Conservation (phyloP, 2,329 filamentous ascomycete species). For the Paraphaeosphaeria minitans region DNA sequence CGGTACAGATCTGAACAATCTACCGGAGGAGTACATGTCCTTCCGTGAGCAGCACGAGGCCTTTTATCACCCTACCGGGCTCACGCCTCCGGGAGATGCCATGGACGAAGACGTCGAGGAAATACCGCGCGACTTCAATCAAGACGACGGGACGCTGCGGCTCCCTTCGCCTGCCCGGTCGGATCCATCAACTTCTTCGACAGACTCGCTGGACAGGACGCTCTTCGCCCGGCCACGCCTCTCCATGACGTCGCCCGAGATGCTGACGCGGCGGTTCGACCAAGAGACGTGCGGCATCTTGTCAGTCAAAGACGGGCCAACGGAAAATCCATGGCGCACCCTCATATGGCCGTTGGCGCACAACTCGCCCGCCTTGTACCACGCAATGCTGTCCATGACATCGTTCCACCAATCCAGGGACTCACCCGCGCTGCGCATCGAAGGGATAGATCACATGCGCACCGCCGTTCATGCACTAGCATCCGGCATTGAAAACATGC, state of each 20-base stretch:
- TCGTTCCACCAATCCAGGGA: conserved; percentile 70
- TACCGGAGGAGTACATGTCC: conserved; percentile 45
- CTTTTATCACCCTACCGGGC: conserved; percentile 39
- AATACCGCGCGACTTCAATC: conserved; percentile 52
- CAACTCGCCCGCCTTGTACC: conserved; percentile 67
- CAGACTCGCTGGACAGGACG: conserved; percentile 27
- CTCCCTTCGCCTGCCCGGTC: conserved; percentile 45
- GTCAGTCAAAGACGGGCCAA: conserved; percentile 71
- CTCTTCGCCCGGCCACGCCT: conserved; percentile 55
- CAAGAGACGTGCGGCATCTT: conserved; percentile 71
- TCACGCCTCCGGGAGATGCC: conserved; percentile 35
- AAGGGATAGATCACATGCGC: conserved; percentile 73
- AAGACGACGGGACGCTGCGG: conserved; percentile 45
- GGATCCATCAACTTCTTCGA: conserved; percentile 42
- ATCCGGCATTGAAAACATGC: conserved; percentile 66
- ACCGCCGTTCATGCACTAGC: conserved; percentile 64
- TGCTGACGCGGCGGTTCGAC: conserved; percentile 67
- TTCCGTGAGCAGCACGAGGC: conserved; percentile 43
- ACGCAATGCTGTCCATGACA: conserved; percentile 71
- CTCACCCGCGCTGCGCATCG: conserved; percentile 60
- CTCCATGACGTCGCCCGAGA: conserved; percentile 60
- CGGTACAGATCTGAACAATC: conserved; percentile 53
- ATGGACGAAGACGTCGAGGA: conserved; percentile 61
- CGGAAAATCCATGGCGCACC: conserved; percentile 74
- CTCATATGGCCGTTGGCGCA: conserved; percentile 71